A percentile compares a stretch with the other conserved stretches of the same genome.
Evolutionary conservation across 2,329 filamentous ascomycete genomes (phyloP).

Genomic region (Coniochaeta prunicola): DNA sequence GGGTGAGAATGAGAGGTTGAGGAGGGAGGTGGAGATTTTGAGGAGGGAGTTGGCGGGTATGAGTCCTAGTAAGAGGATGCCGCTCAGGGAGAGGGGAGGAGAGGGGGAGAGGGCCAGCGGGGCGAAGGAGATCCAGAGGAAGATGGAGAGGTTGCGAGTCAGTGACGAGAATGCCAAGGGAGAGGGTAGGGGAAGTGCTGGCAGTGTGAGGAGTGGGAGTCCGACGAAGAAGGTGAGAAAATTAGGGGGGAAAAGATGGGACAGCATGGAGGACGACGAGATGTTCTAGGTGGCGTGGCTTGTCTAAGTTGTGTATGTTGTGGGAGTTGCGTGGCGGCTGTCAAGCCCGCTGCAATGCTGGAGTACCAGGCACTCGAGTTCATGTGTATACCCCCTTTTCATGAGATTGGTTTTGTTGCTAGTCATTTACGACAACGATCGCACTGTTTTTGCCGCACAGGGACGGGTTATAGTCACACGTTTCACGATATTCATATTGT

Average conservation of each 20-base stretch:
- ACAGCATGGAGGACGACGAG: constrained; percentile 31
- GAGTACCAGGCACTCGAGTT: neutral
- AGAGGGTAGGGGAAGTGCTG: constrained; percentile 2
- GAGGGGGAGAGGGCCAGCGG: constrained; percentile 7
- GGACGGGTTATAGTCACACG: neutral
- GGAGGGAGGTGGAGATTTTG: constrained; percentile 56
- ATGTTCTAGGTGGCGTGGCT: constrained; percentile 17
- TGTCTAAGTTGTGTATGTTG: neutral
- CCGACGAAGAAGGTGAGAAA: constrained; percentile 46
- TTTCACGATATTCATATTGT: neutral
- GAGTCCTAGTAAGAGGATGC: constrained; percentile 55
- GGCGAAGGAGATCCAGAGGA: constrained; percentile 29
- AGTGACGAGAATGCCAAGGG: no score
- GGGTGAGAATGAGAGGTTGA: constrained; percentile 63
- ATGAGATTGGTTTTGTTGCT: neutral
- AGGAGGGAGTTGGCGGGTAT: constrained; percentile 57
- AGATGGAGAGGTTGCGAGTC: constrained; percentile 44
- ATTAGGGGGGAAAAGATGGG: constrained; percentile 41
- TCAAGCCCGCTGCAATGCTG: neutral
- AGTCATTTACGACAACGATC: neutral
- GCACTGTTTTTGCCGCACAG: no score
- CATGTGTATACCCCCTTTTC: neutral
- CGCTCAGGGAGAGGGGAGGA: constrained; percentile 39
- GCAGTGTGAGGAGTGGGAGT: constrained; percentile 25
- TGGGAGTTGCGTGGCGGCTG: neutral